Evolutionary conservation across 2,329 filamentous ascomycete genomes (phyloP).

Genomic region (Beauveria sp.): DNA sequence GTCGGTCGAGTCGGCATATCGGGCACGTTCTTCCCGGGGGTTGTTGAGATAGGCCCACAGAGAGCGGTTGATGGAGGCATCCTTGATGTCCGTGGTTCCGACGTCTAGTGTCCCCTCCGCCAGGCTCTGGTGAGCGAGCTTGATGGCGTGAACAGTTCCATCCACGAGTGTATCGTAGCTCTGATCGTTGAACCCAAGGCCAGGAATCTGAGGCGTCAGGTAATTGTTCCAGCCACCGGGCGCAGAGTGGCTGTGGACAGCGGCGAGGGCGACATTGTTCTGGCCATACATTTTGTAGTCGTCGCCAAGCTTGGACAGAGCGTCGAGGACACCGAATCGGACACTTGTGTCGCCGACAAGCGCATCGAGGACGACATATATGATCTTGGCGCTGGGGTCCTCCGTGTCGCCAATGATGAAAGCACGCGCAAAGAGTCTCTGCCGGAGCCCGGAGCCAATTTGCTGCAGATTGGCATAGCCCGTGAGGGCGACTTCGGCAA

Average conservation of each 20-base stretch:
- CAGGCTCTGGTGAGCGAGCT: conserved; percentile 58
- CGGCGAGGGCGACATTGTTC: conserved; percentile 80
- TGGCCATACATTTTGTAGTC: conserved; percentile 69
- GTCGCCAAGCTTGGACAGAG: conserved; percentile 57
- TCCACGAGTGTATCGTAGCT: conserved; percentile 85
- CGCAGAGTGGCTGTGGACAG: conserved; percentile 86
- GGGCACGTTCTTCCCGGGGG: conserved; percentile 62
- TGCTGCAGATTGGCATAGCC: conserved; percentile 85
- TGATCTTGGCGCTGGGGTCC: conserved; percentile 61
- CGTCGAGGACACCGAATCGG: conserved; percentile 73
- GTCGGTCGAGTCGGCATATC: conserved; percentile 51
- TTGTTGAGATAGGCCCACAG: conserved; percentile 83
- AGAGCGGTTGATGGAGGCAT: conserved; percentile 84
- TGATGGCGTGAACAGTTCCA: conserved; percentile 73
- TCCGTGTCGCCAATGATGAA: conserved; percentile 73
- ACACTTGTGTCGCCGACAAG: conserved; percentile 84
- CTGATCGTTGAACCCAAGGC: conserved; percentile 74
- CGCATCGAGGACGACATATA: conserved; percentile 82
- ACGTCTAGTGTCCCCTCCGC: conserved; percentile 28
- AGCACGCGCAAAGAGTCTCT: conserved; percentile 79
- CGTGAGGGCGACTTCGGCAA: conserved; percentile 88
- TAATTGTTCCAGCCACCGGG: conserved; percentile 94
- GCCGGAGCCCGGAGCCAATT: conserved; percentile 73
- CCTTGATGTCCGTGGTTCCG: conserved; percentile 45
- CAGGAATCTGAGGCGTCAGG: conserved; percentile 83